Evolutionary conservation across 2,329 filamentous ascomycete species (phyloP).

Genomic region (Xylariaceae sp.): DNA sequence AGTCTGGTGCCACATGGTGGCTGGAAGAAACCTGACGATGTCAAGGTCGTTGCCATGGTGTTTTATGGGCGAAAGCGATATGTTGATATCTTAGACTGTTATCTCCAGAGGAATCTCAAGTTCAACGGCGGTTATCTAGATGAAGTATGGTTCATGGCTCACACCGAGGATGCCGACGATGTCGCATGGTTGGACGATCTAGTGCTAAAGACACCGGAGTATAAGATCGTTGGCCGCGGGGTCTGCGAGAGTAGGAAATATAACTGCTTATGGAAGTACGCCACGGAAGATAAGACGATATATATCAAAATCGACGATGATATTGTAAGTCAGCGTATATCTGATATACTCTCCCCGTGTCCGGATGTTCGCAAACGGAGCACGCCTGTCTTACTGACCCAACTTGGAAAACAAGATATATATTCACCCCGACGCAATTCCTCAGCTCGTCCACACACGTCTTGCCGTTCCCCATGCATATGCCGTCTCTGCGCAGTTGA

Average conservation of each 20-base stretch:
- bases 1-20: constrained; percentile 26
- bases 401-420: constrained; percentile 21
- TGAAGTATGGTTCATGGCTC: constrained; percentile 41
- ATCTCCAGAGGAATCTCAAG: constrained; percentile 40
- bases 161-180: constrained; percentile 37
- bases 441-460: constrained; percentile 50
- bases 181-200: constrained; percentile 38
- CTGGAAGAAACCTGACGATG: constrained; percentile 27
- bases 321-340: constrained; percentile 30
- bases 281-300: constrained; percentile 32
- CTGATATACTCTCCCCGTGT: neutral
- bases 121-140: constrained; percentile 43
- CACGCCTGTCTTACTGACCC: neutral
- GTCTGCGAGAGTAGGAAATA: constrained; percentile 32
- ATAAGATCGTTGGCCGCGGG: constrained; percentile 33
- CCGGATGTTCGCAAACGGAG: neutral
- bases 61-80: constrained; percentile 43
- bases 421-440: constrained; percentile 39
- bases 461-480: constrained; percentile 47
- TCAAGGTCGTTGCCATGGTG: constrained; percentile 42
- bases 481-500: constrained; percentile 52
- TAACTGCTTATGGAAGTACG: constrained; percentile 33
- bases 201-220: constrained; percentile 32
- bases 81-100: constrained; percentile 45
- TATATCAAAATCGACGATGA: constrained; percentile 46